Evolutionary conservation across 202 grass and related monocot genomes (phyloP).

Genomic region (Carex arenaria): DNA sequence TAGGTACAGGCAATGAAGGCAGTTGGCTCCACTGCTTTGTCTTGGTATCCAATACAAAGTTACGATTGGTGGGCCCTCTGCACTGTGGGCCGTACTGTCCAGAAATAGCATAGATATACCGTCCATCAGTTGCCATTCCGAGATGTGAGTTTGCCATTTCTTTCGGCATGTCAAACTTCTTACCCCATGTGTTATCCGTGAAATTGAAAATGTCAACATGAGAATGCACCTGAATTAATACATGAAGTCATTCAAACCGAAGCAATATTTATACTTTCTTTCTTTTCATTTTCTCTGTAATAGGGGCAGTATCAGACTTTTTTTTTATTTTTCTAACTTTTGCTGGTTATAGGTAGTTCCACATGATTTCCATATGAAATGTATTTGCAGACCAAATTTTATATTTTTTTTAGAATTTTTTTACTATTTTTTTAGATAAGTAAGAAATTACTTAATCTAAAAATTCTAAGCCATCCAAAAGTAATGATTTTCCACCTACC

Average conservation of each 20-base stretch:
- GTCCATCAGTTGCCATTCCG: conserved; percentile 76
- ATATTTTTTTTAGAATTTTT: too few species aligned
- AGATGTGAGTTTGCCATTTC: conserved; percentile 84
- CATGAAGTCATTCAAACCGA: not conserved
- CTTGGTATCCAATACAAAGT: conserved; percentile 76
- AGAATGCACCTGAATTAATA: conserved; percentile 61
- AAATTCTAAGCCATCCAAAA: too few species aligned
- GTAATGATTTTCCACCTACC: too few species aligned
- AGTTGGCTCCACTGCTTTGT: conserved; percentile 55
- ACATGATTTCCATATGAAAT: too few species aligned
- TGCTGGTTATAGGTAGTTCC: not conserved
- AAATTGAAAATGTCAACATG: conserved; percentile 88
- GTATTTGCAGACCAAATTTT: too few species aligned
- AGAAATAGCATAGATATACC: conserved; percentile 75
- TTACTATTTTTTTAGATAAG: too few species aligned
- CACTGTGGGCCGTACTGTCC: conserved; percentile 86
- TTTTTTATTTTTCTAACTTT: not conserved
- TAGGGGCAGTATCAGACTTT: not conserved
- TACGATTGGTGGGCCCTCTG: conserved; percentile 44
- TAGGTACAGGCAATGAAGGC: conserved; percentile 61
- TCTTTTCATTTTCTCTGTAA: not conserved
- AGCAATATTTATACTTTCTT: not conserved
- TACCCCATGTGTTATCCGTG: conserved; percentile 55
- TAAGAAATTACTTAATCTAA: too few species aligned
- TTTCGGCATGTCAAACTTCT: conserved; percentile 70